Percentiles rank a stretch among this genome's conserved stretches.
Evolutionary conservation across 352 stramenopile genomes (phyloP).

Genomic region (Phytophthora quininea): DNA sequence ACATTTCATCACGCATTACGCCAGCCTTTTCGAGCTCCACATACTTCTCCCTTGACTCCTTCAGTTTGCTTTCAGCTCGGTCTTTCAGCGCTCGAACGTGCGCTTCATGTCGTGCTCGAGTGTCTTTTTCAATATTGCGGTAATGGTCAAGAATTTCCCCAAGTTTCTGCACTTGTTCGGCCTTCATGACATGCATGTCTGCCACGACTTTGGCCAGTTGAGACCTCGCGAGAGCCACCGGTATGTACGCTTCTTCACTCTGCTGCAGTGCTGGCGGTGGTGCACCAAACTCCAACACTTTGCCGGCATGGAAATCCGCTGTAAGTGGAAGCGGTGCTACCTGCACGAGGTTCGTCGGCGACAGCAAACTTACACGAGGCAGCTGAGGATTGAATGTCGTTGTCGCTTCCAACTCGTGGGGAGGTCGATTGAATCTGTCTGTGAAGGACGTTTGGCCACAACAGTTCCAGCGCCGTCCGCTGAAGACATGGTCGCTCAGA

Average conservation of each 20-base stretch:
- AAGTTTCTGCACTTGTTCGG: conserved; percentile 60
- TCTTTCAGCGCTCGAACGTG: conserved; percentile 54
- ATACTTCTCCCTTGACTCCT: conserved; percentile 33
- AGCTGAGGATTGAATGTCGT: not conserved
- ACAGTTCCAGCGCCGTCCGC: too few relatives aligned
- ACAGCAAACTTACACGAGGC: not conserved
- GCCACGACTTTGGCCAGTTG: conserved; percentile 73
- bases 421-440: not conserved
- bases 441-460: not conserved
- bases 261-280: conserved; percentile 19
- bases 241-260: conserved; percentile 73
- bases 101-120: conserved; percentile 58
- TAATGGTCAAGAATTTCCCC: conserved; percentile 58
- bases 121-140: conserved; percentile 63
- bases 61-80: conserved; percentile 37
- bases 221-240: conserved; percentile 59
- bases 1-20: conserved; percentile 17
- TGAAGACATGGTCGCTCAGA: too few relatives aligned
- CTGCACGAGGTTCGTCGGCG: conserved; percentile 20
- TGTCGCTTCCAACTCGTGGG: not conserved
- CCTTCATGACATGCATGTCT: conserved; percentile 83
- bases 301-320: conserved; percentile 59
- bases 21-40: conserved; percentile 36
- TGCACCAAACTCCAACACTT: conserved; percentile 23
- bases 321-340: conserved; percentile 39